Percentiles rank a stretch among this genome's conserved stretches.
These are phyloP conservation scores for Xylaria sp. DNA, from an alignment of 2,329 filamentous ascomycete genomes.

Conservation along the genomic window DNA sequence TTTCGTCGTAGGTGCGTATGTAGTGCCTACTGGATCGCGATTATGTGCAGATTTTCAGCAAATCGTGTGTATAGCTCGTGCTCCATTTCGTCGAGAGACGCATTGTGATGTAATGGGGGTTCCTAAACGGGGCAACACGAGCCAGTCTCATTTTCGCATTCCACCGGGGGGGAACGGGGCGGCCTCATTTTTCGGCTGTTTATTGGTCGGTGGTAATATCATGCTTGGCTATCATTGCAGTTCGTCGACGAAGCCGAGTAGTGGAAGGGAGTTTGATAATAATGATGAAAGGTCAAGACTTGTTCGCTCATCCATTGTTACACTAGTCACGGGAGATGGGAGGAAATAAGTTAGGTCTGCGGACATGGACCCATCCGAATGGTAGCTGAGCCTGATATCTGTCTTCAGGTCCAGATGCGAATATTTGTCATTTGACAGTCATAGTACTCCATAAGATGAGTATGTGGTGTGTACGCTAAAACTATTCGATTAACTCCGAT, in stretches of 20 bases:
- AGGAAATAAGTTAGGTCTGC: background rate
- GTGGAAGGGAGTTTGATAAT: background rate
- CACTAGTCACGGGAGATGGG: background rate
- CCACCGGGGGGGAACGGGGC: background rate
- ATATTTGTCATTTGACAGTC: background rate
- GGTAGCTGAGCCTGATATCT: background rate
- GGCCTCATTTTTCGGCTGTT: background rate
- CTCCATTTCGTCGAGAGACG: background rate
- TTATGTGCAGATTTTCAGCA: background rate
- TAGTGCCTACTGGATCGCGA: background rate
- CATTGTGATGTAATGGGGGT: conserved; percentile 15
- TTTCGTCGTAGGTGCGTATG: background rate
- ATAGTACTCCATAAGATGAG: background rate
- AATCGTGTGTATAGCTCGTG: background rate
- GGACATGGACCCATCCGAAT: no score
- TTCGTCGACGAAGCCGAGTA: background rate
- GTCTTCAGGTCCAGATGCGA: background rate
- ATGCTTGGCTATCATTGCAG: background rate
- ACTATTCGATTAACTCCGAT: background rate
- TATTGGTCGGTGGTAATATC: background rate
- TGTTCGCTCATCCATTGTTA: no score
- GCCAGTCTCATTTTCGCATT: background rate
- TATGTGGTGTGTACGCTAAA: no score
- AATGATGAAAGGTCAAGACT: background rate
- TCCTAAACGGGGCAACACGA: no score